These are phyloP conservation scores for Emmonsiellopsis sp. DNA, from an alignment of 2,329 filamentous ascomycete genomes.

Conservation along the genomic window DNA sequence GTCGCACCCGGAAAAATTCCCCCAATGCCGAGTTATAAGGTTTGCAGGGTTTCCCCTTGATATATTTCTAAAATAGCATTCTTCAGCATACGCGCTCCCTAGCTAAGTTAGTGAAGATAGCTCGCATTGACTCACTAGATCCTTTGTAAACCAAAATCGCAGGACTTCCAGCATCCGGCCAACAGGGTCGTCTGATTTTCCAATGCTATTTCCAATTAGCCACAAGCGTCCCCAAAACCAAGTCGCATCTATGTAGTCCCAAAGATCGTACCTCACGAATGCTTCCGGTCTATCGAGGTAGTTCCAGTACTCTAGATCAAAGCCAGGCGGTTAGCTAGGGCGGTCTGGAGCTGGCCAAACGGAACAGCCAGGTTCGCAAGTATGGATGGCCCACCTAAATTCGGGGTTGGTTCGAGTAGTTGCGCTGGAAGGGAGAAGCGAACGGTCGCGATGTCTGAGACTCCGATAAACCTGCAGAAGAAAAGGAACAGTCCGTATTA, in stretches of 20 bases:
- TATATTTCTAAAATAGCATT: constrained; percentile 63
- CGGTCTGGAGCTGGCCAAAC: not conserved
- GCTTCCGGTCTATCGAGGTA: constrained; percentile 93
- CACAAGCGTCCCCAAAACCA: not conserved
- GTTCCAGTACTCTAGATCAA: constrained; percentile 78
- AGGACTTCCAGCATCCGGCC: constrained; percentile 92
- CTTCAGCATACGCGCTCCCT: constrained; percentile 9
- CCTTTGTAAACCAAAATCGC: constrained; percentile 98
- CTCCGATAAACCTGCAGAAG: constrained; percentile 73
- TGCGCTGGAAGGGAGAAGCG: constrained; percentile 94
- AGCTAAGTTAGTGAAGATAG: constrained; percentile 9
- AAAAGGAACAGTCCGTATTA: constrained; percentile 6
- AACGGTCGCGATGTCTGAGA: constrained; percentile 88
- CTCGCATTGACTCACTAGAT: constrained; percentile 48
- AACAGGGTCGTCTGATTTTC: constrained; percentile 81
- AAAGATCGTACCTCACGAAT: constrained; percentile 52
- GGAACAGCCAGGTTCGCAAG: not conserved
- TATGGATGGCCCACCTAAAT: constrained; percentile 50
- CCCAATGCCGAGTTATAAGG: constrained; percentile 96
- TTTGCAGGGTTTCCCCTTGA: constrained; percentile 97
- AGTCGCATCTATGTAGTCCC: constrained; percentile 9
- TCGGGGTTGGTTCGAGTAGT: constrained; percentile 89
- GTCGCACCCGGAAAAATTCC: constrained; percentile 83
- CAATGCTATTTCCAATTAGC: constrained; percentile 45
- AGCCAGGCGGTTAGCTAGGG: not conserved